phyloP scores from a whole-genome alignment of 2,329 filamentous ascomycete genomes.

The Botryotinia globosa region DNA sequence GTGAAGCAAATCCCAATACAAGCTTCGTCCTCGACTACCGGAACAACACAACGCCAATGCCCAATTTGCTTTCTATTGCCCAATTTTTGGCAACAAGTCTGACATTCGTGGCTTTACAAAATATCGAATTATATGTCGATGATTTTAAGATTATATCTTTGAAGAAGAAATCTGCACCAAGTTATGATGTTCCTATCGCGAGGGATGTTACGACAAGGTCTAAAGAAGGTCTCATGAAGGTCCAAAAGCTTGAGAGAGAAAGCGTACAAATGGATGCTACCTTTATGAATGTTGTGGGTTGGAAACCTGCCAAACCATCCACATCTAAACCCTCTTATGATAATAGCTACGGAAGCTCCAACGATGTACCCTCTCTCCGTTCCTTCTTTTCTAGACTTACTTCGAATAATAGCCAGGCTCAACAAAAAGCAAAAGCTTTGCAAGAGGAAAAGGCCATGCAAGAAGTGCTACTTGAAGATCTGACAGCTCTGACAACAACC shows the following conservation, averaged over 20 bases:
- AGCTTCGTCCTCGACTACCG: slow-evolving; percentile 95
- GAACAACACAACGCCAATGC: slow-evolving; percentile 81
- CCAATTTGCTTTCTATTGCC: slow-evolving; percentile 78
- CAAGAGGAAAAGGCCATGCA: slow-evolving; percentile 63
- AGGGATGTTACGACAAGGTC: slow-evolving; percentile 78
- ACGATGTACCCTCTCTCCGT: slow-evolving; percentile 62
- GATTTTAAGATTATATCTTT: slow-evolving; percentile 77
- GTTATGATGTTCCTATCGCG: slow-evolving; percentile 68
- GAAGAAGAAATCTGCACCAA: slow-evolving; percentile 81
- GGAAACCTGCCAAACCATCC: slow-evolving; percentile 60
- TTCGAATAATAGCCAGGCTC: slow-evolving; percentile 50
- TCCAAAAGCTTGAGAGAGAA: slow-evolving; percentile 75
- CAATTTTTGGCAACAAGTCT: slow-evolving; percentile 94
- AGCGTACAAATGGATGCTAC: slow-evolving; percentile 88
- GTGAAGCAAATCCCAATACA: slow-evolving; percentile 67
- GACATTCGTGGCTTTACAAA: slow-evolving; percentile 87
- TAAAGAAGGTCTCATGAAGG: slow-evolving; percentile 83
- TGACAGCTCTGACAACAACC: slow-evolving; percentile 67
- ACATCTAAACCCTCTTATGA: slow-evolving; percentile 34
- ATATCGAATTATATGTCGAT: slow-evolving; percentile 87
- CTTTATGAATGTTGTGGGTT: slow-evolving; percentile 84
- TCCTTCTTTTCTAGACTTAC: slow-evolving; percentile 81
- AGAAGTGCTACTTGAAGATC: slow-evolving; percentile 64
- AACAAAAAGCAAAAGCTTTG: slow-evolving; percentile 53
- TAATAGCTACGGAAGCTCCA: slow-evolving; percentile 45